A percentile compares a stretch with the other conserved stretches of the same genome.
Evolutionary conservation across 345 rosid genomes (phyloP).

Genomic region (Melastoma malabathricum): DNA sequence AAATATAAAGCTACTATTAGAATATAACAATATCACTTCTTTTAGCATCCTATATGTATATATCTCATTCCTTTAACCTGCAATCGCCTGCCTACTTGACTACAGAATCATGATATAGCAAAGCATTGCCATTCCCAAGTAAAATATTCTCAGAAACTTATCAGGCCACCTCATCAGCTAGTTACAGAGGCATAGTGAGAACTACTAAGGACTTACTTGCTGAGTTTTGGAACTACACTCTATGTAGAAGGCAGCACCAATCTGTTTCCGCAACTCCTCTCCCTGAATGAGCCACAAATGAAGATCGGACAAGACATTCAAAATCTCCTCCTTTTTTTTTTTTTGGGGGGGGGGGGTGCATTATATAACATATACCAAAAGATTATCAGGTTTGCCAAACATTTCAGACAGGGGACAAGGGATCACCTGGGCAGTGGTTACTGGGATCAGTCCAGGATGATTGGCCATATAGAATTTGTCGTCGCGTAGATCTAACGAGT

Average conservation of each 20-base stretch:
- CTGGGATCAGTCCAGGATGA: conserved; percentile 88
- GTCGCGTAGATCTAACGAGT: conserved; percentile 70
- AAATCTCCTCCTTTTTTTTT: no score
- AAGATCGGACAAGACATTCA: neutral
- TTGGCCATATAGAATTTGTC: conserved; percentile 89
- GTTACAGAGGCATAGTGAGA: no score
- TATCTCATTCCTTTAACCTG: no score
- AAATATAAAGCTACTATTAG: no score
- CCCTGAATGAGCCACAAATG: conserved; percentile 37
- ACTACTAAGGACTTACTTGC: conserved; percentile 37
- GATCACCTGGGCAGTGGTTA: conserved; percentile 77
- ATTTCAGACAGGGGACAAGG: conserved; percentile 2
- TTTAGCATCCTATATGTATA: no score
- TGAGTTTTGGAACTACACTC: conserved; percentile 99
- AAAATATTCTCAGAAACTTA: neutral
- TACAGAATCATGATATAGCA: no score
- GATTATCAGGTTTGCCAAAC: neutral
- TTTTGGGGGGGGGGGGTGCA: no score
- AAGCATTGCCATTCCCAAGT: no score
- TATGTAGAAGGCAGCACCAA: conserved; percentile 80
- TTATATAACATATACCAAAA: neutral
- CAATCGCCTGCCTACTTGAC: no score
- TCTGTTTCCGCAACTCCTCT: conserved; percentile 87
- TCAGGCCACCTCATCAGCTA: no score
- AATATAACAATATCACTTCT: no score